Conservation (phyloP, 2,329 filamentous ascomycete species). For the Berkeleyomyces rouxiae region DNA sequence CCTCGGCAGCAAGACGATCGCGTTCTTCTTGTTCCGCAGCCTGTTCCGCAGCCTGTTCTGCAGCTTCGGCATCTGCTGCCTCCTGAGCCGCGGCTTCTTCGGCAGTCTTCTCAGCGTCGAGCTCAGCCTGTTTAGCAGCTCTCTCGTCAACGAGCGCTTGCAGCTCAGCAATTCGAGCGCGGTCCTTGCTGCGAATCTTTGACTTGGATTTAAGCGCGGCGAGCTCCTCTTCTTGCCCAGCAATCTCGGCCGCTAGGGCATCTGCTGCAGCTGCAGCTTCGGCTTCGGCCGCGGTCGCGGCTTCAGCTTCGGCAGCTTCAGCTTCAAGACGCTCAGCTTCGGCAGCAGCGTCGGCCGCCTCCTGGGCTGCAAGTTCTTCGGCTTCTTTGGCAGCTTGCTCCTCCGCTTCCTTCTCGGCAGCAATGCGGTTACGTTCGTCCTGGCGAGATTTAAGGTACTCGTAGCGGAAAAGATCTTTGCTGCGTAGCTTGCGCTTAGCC, state of each 20-base stretch:
- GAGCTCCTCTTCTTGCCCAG: conserved; percentile 7
- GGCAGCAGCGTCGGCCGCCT: conserved; percentile 14
- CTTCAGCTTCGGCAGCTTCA: background rate
- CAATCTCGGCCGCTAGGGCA: background rate
- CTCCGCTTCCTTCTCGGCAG: conserved; percentile 15
- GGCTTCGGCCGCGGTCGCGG: background rate
- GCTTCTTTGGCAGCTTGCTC: conserved; percentile 21
- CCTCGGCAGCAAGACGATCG: background rate
- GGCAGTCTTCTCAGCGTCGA: conserved; percentile 10
- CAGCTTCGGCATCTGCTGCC: conserved; percentile 14
- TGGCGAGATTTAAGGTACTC: conserved; percentile 8
- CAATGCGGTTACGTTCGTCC: conserved; percentile 7
- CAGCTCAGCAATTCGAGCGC: conserved; percentile 3
- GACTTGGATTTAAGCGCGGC: conserved; percentile 1
- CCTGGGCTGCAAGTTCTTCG: conserved; percentile 18
- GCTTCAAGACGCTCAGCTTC: conserved; percentile 6
- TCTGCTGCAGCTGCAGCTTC: background rate
- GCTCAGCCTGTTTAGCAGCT: conserved; percentile 16
- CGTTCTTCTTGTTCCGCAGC: conserved; percentile 16
- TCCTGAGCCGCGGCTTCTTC: conserved; percentile 16
- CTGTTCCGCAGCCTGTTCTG: conserved; percentile 14
- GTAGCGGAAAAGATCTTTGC: conserved; percentile 3
- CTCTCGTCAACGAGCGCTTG: conserved; percentile 3
- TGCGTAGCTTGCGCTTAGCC: background rate
- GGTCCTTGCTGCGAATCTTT: conserved; percentile 3